Percentiles rank a stretch among this genome's conserved stretches.
Evolutionary conservation across 305 asterid genomes (phyloP).

Genomic region (Solanum aculeatissimum): DNA sequence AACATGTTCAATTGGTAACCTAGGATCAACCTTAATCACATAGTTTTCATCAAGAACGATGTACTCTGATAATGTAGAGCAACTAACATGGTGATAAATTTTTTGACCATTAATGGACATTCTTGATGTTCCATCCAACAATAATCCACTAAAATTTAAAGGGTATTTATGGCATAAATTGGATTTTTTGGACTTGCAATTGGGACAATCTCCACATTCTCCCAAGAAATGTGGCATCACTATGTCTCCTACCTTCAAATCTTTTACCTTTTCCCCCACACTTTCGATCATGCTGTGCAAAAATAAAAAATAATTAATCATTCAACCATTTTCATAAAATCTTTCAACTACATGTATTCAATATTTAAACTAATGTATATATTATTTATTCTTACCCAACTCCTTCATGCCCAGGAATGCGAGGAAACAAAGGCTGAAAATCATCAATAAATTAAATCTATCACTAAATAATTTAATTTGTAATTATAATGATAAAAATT

Average conservation of each 20-base stretch:
- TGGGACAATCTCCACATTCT: slow-evolving; percentile 62
- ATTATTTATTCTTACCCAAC: slow-evolving; percentile 33
- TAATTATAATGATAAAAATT: too few relatives aligned
- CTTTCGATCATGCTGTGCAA: slow-evolving; percentile 48
- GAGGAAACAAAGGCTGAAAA: neutral
- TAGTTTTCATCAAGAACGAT: slow-evolving; percentile 42
- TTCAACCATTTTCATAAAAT: too few relatives aligned
- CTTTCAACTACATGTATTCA: too few relatives aligned
- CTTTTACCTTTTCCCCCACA: slow-evolving; percentile 38
- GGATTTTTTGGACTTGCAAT: slow-evolving; percentile 53
- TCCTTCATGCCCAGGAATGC: slow-evolving; percentile 57
- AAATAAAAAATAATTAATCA: too few relatives aligned
- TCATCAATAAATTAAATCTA: neutral
- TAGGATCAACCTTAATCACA: slow-evolving; percentile 56
- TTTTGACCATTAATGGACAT: slow-evolving; percentile 44
- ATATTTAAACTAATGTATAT: neutral
- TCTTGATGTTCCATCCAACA: slow-evolving; percentile 59
- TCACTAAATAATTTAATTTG: neutral
- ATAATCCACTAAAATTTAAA: slow-evolving; percentile 28
- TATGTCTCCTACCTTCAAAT: slow-evolving; percentile 41
- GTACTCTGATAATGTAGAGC: slow-evolving; percentile 78
- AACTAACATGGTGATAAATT: slow-evolving; percentile 47
- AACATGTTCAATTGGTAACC: slow-evolving; percentile 57
- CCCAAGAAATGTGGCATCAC: slow-evolving; percentile 64
- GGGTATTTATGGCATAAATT: slow-evolving; percentile 66